Evolutionary conservation across 768 basidiomycete species (phyloP).

Genomic region (Phanerochaete carnosa): DNA sequence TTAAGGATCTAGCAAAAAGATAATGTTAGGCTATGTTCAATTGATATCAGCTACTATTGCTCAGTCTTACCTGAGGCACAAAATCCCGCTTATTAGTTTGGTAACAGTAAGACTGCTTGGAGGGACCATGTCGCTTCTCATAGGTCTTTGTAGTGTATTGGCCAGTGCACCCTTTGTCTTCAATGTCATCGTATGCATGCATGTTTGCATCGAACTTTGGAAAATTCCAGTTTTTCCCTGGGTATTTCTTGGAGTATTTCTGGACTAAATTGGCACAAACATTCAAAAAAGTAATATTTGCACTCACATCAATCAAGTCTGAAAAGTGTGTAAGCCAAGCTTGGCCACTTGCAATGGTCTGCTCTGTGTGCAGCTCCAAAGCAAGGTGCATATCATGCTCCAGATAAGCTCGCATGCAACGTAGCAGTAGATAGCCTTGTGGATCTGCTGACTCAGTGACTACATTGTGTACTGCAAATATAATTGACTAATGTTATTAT

Average conservation of each 20-base stretch:
- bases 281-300: neutral
- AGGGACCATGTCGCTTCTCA: constrained; percentile 9
- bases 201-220: constrained; percentile 3
- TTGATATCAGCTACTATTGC: neutral
- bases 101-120: constrained; percentile 5
- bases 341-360: constrained; percentile 21
- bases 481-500: constrained; percentile 20
- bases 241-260: neutral
- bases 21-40: neutral
- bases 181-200: constrained; percentile 12
- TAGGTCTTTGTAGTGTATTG: constrained; percentile 14
- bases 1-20: neutral
- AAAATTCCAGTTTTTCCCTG: constrained; percentile 14
- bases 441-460: constrained; percentile 7
- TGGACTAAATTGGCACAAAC: neutral
- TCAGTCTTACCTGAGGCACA: constrained; percentile 4
- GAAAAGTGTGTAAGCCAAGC: constrained; percentile 12
- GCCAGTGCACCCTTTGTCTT: constrained; percentile 8
- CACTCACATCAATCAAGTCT: neutral
- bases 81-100: constrained; percentile 9
- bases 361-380: constrained; percentile 30
- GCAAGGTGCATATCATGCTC: constrained; percentile 28
- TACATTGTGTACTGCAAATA: constrained; percentile 27
- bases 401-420: constrained; percentile 28
- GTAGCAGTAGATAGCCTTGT: constrained; percentile 25